A percentile compares a stretch with the other conserved stretches of the same genome.
These are phyloP conservation scores for Friedmanniomyces endolithicus DNA, from an alignment of 495 filamentous ascomycete species.

Conservation along the genomic window DNA sequence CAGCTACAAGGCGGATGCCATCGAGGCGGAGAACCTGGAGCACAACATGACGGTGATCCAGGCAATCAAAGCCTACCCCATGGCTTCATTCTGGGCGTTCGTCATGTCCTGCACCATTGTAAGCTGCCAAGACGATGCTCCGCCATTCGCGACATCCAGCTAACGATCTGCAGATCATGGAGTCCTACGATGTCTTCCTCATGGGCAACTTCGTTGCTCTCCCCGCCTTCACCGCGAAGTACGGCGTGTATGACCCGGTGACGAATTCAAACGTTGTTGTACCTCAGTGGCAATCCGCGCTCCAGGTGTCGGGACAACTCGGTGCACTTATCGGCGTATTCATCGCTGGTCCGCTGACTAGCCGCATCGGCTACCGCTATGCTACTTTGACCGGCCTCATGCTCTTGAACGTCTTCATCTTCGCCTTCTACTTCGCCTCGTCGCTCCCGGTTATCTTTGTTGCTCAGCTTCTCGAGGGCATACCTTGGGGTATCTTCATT, in stretches of 20 bases:
- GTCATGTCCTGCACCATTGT: conserved; percentile 24
- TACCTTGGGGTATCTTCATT: conserved; percentile 26
- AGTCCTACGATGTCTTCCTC: conserved; percentile 23
- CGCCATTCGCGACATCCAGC: not conserved
- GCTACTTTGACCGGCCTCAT: conserved; percentile 19
- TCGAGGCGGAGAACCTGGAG: conserved; percentile 22
- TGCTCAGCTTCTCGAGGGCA: conserved; percentile 21
- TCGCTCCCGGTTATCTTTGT: conserved; percentile 19
- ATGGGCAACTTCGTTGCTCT: conserved; percentile 22
- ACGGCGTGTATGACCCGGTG: conserved; percentile 8
- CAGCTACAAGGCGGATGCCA: conserved; percentile 22
- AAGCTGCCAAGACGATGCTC: not conserved
- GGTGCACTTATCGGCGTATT: conserved; percentile 23
- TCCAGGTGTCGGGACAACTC: conserved; percentile 17
- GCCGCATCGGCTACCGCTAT: conserved; percentile 21
- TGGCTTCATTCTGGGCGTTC: conserved; percentile 24
- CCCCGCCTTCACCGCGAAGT: conserved; percentile 14
- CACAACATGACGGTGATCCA: conserved; percentile 19
- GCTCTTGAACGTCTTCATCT: conserved; percentile 25
- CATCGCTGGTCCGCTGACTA: conserved; percentile 19
- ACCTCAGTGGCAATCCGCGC: conserved; percentile 19
- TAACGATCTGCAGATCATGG: conserved; percentile 22
- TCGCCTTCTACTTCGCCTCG: conserved; percentile 22
- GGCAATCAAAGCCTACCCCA: conserved; percentile 23
- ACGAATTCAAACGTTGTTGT: conserved; percentile 6